phyloP scores from a whole-genome alignment of 2,329 filamentous ascomycete species.

The Onygena corvina region DNA sequence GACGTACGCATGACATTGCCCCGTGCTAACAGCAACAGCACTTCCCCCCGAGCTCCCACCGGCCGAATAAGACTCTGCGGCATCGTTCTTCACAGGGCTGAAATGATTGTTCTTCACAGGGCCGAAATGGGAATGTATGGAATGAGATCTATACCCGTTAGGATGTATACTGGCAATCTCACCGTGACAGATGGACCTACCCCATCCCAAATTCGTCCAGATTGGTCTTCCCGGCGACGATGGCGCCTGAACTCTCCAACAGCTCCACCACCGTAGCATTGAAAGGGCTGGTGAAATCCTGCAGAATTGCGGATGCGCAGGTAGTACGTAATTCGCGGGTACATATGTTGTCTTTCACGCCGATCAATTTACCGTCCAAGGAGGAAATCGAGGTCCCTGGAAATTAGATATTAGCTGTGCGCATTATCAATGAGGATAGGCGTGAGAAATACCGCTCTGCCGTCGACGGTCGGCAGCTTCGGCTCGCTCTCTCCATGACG shows the following conservation, averaged over 20 bases:
- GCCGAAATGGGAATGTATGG: conserved; percentile 55
- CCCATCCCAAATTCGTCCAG: conserved; percentile 97
- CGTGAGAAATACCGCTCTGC: conserved; percentile 21
- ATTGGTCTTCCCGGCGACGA: conserved; percentile 69
- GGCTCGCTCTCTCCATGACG: conserved; percentile 27
- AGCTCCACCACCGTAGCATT: conserved; percentile 67
- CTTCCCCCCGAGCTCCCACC: conserved; percentile 92
- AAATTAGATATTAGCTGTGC: not conserved
- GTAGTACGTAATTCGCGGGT: conserved; percentile 58
- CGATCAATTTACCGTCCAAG: conserved; percentile 40
- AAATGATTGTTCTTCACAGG: conserved; percentile 49
- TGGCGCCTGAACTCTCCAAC: conserved; percentile 51
- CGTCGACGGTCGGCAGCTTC: conserved; percentile 29
- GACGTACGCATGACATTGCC: conserved; percentile 47
- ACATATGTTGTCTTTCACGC: conserved; percentile 68
- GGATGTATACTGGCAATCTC: not conserved
- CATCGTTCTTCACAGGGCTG: conserved; percentile 45
- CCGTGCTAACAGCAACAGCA: conserved; percentile 64
- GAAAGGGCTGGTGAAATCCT: conserved; percentile 61
- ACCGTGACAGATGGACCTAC: conserved; percentile 16
- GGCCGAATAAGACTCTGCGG: conserved; percentile 46
- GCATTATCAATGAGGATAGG: not conserved
- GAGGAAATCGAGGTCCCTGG: conserved; percentile 27
- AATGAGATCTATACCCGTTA: conserved; percentile 46
- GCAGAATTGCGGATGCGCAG: conserved; percentile 66